Evolutionary conservation across 805 yeast genomes (phyloP), one percentile per base, ranked within the genome.

Genomic region (Ogataea thermomethanolica): DNA sequence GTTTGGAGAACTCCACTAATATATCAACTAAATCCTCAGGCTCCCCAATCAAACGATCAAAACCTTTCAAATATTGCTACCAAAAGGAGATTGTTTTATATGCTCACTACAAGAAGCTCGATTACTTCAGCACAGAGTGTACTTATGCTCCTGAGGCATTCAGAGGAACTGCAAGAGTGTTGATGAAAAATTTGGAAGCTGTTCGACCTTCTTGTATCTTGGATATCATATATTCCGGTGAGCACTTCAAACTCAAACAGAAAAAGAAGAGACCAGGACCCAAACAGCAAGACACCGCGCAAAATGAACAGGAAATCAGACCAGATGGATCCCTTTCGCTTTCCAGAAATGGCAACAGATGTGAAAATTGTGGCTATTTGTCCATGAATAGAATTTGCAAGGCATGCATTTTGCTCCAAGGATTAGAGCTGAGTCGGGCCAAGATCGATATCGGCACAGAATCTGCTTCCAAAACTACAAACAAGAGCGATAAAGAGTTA

Each of bases 61-160:
- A 93, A 64, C 99, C 99, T 5, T 84, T 93, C 68, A 93, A 93
- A 64, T 93, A 89, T 62, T 77, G 95, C 8, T 93, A 93, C 62
- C 97, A 93, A 59, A 93, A 93, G 71, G 99, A 93, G 58, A 93
- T 93, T 51, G 99, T 93, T 15, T 71, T 93, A 12, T 93, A 93
- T 64, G 99, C 99, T 1, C 99, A 93, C 58, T 93, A 89, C 67
- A 90, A 87, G 63, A 85, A 89, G 55, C 70, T 93, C 37, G 99
- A 93, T 64, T 93, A 93, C 59, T 93, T 93, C 60, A 85, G 95
- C 8, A 93, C 99, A 0, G 99, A 93, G 57, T 93, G 99, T 61
- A 83, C 96, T 0, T 93, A 93, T 66, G 96, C 99, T 0, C 98
- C 99, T 2, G 99, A 93, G 60, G 98, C 99, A 0, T 93, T 93